Evolutionary conservation across 345 rosid genomes (phyloP).

Genomic region (Kernera saxatilis): DNA sequence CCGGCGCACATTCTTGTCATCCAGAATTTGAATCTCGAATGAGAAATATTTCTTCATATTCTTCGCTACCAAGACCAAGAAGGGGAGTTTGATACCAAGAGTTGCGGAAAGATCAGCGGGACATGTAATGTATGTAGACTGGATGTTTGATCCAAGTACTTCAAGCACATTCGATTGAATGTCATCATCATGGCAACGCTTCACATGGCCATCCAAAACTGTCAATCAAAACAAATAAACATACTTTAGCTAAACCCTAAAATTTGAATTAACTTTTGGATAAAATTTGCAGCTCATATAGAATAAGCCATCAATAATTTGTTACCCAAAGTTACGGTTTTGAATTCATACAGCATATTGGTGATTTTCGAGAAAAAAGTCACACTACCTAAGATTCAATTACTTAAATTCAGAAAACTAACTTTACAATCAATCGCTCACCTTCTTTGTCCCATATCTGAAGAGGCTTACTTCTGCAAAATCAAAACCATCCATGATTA

Average conservation of each 20-base stretch:
- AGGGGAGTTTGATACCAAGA: conserved; percentile 93
- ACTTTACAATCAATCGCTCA: conserved; percentile 8
- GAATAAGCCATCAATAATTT: background rate
- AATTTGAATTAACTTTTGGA: background rate
- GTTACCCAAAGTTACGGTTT: background rate
- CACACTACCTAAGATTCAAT: background rate
- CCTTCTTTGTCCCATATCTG: conserved; percentile 93
- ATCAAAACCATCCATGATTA: background rate
- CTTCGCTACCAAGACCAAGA: conserved; percentile 89
- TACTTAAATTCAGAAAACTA: background rate
- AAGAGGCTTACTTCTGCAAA: conserved; percentile 65
- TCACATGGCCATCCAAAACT: conserved; percentile 85
- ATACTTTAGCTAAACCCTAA: conserved; percentile 6
- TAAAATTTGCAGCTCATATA: background rate
- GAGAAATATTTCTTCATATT: conserved; percentile 87
- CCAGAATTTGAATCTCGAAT: conserved; percentile 93
- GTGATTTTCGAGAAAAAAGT: background rate
- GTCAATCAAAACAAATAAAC: background rate
- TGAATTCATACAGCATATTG: background rate
- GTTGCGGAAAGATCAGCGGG: conserved; percentile 88
- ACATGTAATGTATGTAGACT: conserved; percentile 90
- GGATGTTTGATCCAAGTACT: conserved; percentile 77
- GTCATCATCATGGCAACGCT: conserved; percentile 83
- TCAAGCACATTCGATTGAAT: conserved; percentile 89
- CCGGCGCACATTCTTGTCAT: conserved; percentile 93